phyloP scores from a whole-genome alignment of 495 filamentous ascomycete genomes.

The Extremus antarcticus region DNA sequence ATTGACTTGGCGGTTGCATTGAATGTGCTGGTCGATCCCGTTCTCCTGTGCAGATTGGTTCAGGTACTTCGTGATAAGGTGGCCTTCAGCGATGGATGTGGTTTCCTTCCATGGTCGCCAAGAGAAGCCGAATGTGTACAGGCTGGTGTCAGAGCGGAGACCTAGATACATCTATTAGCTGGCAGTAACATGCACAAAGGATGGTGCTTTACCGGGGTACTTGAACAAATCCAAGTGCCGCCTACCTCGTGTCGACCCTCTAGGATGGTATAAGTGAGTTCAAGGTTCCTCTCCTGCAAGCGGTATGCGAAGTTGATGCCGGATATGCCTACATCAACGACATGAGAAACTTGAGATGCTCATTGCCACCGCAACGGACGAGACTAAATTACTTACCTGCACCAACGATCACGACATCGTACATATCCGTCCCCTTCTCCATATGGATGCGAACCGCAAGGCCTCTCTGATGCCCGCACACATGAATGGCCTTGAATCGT shows the following conservation, averaged over 20 bases:
- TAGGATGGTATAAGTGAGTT: constrained; percentile 47
- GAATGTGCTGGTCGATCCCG: constrained; percentile 53
- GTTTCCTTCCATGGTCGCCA: constrained; percentile 55
- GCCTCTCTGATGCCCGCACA: too few species aligned
- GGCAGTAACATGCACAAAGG: too few species aligned
- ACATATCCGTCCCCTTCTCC: too few species aligned
- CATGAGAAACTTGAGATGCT: background rate
- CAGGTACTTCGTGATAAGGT: constrained; percentile 53
- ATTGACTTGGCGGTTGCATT: constrained; percentile 45
- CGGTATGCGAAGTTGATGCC: constrained; percentile 68
- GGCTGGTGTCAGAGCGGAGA: constrained; percentile 51
- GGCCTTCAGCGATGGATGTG: constrained; percentile 50
- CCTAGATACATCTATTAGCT: too few species aligned
- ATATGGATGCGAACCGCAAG: too few species aligned
- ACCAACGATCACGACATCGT: background rate
- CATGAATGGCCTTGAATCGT: too few species aligned
- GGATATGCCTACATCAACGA: constrained; percentile 47
- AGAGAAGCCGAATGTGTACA: constrained; percentile 56
- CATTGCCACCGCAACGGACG: background rate
- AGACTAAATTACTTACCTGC: background rate
- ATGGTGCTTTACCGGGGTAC: too few species aligned
- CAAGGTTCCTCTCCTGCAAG: constrained; percentile 48
- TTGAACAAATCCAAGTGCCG: constrained; percentile 64
- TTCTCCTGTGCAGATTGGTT: constrained; percentile 45
- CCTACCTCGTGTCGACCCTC: constrained; percentile 51